Evolutionary conservation across 2,329 filamentous ascomycete genomes (phyloP).

Genomic region (Colletotrichum higginsianum): DNA sequence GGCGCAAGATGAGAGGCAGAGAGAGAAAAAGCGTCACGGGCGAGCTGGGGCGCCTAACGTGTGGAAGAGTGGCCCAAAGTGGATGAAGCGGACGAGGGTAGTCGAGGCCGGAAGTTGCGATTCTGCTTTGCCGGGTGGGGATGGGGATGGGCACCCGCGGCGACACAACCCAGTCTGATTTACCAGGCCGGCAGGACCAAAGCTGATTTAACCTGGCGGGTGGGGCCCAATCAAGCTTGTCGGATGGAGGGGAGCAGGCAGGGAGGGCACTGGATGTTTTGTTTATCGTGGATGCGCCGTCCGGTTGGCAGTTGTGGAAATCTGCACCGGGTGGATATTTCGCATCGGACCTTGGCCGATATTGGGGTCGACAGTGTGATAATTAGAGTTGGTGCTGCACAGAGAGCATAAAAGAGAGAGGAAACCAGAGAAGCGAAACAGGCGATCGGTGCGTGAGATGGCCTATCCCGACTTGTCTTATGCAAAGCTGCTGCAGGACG

Average conservation of each 20-base stretch:
- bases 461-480: not conserved
- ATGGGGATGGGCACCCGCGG: slow-evolving; percentile 18
- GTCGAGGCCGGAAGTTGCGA: slow-evolving; percentile 34
- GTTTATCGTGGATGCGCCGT: slow-evolving; percentile 21
- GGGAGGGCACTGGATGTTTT: not conserved
- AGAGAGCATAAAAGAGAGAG: too few relatives aligned
- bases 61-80: slow-evolving; percentile 32
- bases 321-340: slow-evolving; percentile 22
- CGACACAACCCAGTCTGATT: slow-evolving; percentile 33
- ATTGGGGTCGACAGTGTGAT: slow-evolving; percentile 1
- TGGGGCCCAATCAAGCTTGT: slow-evolving; percentile 21
- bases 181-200: slow-evolving; percentile 12
- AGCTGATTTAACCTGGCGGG: slow-evolving; percentile 19
- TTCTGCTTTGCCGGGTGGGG: slow-evolving; percentile 37
- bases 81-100: slow-evolving; percentile 36
- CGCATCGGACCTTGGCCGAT: slow-evolving; percentile 33
- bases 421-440: not conserved
- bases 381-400: not conserved
- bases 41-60: slow-evolving; percentile 25
- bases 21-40: slow-evolving; percentile 33
- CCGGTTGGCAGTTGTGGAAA: slow-evolving; percentile 22
- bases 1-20: slow-evolving; percentile 16
- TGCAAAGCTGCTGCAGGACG: not conserved
- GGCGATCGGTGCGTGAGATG: not conserved
- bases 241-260: not conserved